Conservation (phyloP, 2,329 filamentous ascomycete species). For the Phialemoniopsis sp. region DNA sequence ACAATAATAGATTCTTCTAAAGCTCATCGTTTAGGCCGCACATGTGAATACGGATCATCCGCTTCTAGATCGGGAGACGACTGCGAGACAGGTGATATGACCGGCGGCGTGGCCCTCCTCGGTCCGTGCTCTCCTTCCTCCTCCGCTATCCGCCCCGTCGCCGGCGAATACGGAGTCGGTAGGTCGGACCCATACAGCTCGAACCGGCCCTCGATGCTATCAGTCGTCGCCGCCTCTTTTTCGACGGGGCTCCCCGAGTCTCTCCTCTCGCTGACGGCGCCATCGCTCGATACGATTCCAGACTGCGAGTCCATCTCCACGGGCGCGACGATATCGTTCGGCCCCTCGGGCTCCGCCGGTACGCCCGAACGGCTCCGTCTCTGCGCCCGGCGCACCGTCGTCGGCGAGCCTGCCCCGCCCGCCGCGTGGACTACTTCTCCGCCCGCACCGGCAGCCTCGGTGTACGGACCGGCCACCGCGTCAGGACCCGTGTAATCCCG, state of each 20-base stretch:
- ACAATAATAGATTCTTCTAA: not conserved
- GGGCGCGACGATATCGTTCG: constrained; percentile 43
- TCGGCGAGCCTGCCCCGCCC: constrained; percentile 13
- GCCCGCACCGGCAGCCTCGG: constrained; percentile 19
- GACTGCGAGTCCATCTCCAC: constrained; percentile 47
- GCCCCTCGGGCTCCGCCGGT: constrained; percentile 37
- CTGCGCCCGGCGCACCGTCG: constrained; percentile 18
- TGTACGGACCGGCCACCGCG: constrained; percentile 41
- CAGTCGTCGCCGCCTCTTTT: constrained; percentile 4
- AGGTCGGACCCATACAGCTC: constrained; percentile 40
- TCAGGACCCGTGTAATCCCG: constrained; percentile 40
- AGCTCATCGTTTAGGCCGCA: not conserved
- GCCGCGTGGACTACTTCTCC: constrained; percentile 1
- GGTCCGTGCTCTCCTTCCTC: not conserved
- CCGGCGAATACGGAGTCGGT: constrained; percentile 6
- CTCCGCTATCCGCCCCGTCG: too few species aligned
- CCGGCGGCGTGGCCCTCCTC: not conserved
- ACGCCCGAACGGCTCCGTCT: constrained; percentile 21
- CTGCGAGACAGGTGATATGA: too few species aligned
- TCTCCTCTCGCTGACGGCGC: constrained; percentile 12
- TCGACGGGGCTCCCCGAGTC: constrained; percentile 6
- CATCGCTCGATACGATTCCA: constrained; percentile 2
- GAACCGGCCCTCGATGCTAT: constrained; percentile 26
- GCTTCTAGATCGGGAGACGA: too few species aligned
- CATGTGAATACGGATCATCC: too few species aligned